Base-by-base conservation (phyloP, 2,329 filamentous ascomycete species). In the Sporothrix schenckii region DNA sequence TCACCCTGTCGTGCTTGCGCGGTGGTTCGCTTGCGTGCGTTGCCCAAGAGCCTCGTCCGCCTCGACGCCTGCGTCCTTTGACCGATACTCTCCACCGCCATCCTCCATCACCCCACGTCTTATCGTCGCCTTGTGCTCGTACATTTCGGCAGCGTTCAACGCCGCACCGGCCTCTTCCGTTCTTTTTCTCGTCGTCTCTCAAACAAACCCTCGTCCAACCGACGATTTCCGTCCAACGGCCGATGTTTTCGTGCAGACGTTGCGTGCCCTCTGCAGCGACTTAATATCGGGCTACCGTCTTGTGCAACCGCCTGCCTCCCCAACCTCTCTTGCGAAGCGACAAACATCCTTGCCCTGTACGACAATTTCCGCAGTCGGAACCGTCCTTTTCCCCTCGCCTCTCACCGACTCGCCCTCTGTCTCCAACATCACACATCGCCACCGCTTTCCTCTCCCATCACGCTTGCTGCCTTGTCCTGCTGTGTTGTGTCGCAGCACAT, bases 191-290 rank as follows among this genome's bases (percentile, higher is more conserved):
- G 39, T 69, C 27, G 21, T 41, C 24, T 41, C 16, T 47, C 21
- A 9, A 34, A 47, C 39, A 21, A 41, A 30, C 44, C 41, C 13
- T 44, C 39, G 14, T 34, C 58, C 50, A 7, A 27, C 68, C 54
- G 13, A 49, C 53, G 53, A 39, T 65, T 67, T 52, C 39, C 52
- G 52, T 19, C 27, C 54, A 63, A 41, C 58, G 19, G 41, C 19
- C 66, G 41, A 61, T 70, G 69, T 54, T 39, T 34, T 63, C 34
- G 69, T 67, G 69, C 47, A 6, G 61, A 63, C 7, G 44, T 21
- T 21, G 34, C 30, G 21, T 47, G 47, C 66, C 49, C 39, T 60
- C 53, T 60, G 61, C 69, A 68, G 63, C 69, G 21, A 53, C 24
- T 39, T 67, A 63, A 67, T 70, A 67, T 24, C 49, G 9, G 49